Conservation (phyloP, 2,329 filamentous ascomycete species). For the Lachnellula suecica region DNA sequence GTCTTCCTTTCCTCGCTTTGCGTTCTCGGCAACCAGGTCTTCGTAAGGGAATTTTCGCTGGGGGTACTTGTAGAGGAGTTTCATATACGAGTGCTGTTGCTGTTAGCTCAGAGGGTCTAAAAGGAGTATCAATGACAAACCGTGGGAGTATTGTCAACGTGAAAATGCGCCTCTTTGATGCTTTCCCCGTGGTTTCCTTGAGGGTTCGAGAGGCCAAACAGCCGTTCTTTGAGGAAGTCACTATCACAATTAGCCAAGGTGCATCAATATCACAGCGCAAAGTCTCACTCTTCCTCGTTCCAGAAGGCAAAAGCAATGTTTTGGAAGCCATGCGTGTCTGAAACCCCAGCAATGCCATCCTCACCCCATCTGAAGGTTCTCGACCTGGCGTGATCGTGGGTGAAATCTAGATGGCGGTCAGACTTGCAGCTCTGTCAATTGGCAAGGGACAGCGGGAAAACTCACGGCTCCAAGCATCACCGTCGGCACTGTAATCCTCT, state of each 20-base stretch:
- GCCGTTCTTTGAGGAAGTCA: conserved; percentile 88
- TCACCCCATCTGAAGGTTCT: conserved; percentile 94
- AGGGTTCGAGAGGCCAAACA: conserved; percentile 93
- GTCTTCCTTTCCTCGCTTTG: conserved; percentile 70
- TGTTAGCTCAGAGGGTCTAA: conserved; percentile 7
- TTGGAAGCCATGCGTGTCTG: conserved; percentile 84
- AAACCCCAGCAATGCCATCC: conserved; percentile 94
- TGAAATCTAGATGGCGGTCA: conserved; percentile 67
- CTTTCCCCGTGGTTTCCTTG: conserved; percentile 97
- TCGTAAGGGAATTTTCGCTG: conserved; percentile 91
- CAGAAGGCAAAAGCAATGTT: conserved; percentile 96
- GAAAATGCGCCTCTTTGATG: conserved; percentile 95
- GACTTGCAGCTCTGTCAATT: conserved; percentile 10
- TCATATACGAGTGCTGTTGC: conserved; percentile 92
- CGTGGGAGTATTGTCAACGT: conserved; percentile 85
- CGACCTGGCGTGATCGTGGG: conserved; percentile 86
- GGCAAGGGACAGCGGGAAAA: conserved; percentile 27
- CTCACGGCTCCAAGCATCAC: conserved; percentile 94
- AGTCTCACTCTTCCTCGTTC: conserved; percentile 87
- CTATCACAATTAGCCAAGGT: conserved; percentile 49
- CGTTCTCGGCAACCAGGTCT: conserved; percentile 82
- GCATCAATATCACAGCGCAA: conserved; percentile 31
- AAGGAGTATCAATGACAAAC: conserved; percentile 18
- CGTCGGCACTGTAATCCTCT: conserved; percentile 87
- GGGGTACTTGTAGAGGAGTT: conserved; percentile 96